Evolutionary conservation across 2,329 filamentous ascomycete genomes (phyloP).

Genomic region (Ramularia endophylla): DNA sequence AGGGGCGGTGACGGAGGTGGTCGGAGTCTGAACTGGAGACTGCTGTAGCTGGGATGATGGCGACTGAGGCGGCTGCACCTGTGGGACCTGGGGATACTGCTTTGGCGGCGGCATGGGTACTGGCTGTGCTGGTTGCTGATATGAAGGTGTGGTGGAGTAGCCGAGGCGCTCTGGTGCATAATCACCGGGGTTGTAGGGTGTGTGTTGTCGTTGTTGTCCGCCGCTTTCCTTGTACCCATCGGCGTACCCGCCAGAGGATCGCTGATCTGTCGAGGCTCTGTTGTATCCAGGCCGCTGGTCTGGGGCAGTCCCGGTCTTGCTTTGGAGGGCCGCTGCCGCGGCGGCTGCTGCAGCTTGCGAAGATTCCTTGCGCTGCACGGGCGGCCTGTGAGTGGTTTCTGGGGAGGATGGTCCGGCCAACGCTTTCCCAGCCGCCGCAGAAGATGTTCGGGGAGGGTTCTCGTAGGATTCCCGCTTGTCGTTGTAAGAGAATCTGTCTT

Average conservation of each 20-base stretch:
- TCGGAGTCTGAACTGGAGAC: conserved; percentile 32
- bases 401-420: conserved; percentile 39
- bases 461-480: conserved; percentile 38
- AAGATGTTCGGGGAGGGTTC: conserved; percentile 34
- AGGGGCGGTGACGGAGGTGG: conserved; percentile 22
- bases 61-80: conserved; percentile 36
- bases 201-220: conserved; percentile 35
- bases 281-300: conserved; percentile 37
- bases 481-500: conserved; percentile 44
- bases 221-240: conserved; percentile 31
- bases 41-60: conserved; percentile 29
- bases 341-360: conserved; percentile 46
- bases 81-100: conserved; percentile 47
- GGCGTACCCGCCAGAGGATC: conserved; percentile 23
- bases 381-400: conserved; percentile 43
- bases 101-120: conserved; percentile 50
- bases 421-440: conserved; percentile 44
- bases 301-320: conserved; percentile 39
- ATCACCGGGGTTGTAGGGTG: conserved; percentile 67
- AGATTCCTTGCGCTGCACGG: conserved; percentile 45
- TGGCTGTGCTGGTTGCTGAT: conserved; percentile 38
- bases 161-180: conserved; percentile 51
- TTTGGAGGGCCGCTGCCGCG: conserved; percentile 30
- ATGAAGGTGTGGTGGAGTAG: conserved; percentile 29
- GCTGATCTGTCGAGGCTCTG: conserved; percentile 37